Evolutionary conservation across 257 asterid genomes (phyloP).

Genomic region (Solanum phureja): DNA sequence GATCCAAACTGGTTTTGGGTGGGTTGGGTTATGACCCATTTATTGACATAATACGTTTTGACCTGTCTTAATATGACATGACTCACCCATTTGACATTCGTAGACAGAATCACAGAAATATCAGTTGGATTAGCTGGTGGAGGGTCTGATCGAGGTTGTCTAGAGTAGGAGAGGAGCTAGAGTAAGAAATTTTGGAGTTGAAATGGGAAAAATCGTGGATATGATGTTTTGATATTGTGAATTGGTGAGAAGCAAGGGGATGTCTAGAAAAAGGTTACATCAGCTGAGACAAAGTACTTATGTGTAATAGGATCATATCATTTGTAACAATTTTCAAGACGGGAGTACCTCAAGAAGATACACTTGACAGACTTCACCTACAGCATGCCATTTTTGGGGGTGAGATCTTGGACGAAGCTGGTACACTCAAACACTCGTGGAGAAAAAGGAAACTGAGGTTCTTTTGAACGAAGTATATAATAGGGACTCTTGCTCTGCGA

Average conservation of each 20-base stretch:
- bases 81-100: neutral
- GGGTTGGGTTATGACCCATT: neutral
- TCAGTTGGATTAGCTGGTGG: neutral
- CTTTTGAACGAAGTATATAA: neutral
- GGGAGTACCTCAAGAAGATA: neutral
- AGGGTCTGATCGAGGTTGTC: neutral
- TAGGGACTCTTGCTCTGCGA: neutral
- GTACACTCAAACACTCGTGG: neutral
- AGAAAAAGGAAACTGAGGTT: neutral
- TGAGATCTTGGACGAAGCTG: neutral
- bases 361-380: neutral
- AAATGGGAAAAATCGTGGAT: neutral
- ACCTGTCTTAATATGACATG: neutral
- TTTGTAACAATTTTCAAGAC: neutral
- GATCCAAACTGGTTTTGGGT: neutral
- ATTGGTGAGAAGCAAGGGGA: neutral
- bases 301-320: neutral
- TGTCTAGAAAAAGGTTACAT: neutral
- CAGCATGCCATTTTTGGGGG: neutral
- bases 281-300: neutral
- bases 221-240: neutral
- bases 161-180: neutral
- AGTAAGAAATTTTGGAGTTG: neutral
- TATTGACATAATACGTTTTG: neutral
- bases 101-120: neutral